phyloP scores from a whole-genome alignment of 2,329 filamentous ascomycete genomes.

The Zasmidium angulare region DNA sequence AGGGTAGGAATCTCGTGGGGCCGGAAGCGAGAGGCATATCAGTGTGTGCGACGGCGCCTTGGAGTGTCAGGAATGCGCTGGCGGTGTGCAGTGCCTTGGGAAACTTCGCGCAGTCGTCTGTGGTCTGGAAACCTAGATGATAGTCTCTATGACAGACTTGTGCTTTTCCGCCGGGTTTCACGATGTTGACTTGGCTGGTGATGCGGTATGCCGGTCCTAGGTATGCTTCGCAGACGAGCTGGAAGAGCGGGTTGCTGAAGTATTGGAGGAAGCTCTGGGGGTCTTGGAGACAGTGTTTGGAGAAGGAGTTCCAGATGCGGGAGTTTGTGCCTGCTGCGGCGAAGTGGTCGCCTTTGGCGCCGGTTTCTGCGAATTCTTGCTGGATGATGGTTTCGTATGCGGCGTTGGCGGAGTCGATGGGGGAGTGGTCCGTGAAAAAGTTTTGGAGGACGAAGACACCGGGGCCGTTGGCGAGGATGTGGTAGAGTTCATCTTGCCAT shows the following conservation, averaged over 20 bases:
- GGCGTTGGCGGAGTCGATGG: constrained; percentile 50
- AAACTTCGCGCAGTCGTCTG: constrained; percentile 47
- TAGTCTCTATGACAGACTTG: constrained; percentile 64
- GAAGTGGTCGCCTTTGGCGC: constrained; percentile 60
- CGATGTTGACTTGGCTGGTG: constrained; percentile 64
- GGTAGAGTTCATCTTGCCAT: constrained; percentile 60
- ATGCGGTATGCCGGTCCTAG: constrained; percentile 61
- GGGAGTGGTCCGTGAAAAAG: constrained; percentile 47
- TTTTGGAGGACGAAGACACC: constrained; percentile 60
- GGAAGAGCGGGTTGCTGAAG: constrained; percentile 61
- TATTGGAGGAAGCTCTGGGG: constrained; percentile 56
- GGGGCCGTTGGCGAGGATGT: constrained; percentile 56
- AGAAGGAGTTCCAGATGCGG: constrained; percentile 67
- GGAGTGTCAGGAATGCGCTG: constrained; percentile 60
- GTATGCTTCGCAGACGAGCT: constrained; percentile 55
- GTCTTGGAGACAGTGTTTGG: constrained; percentile 57
- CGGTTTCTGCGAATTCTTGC: constrained; percentile 38
- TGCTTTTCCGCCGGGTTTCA: constrained; percentile 57
- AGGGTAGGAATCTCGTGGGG: constrained; percentile 61
- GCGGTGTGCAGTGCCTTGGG: constrained; percentile 56
- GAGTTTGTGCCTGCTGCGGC: constrained; percentile 56
- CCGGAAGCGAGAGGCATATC: constrained; percentile 60
- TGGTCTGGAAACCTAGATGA: constrained; percentile 62
- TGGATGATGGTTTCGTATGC: constrained; percentile 53
- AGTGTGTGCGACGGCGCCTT: constrained; percentile 63